A percentile compares a stretch with the other conserved stretches of the same genome.
These are phyloP conservation scores for Pharnaceum exiguum DNA, from an alignment of 148 eudicot species.

Conservation along the genomic window DNA sequence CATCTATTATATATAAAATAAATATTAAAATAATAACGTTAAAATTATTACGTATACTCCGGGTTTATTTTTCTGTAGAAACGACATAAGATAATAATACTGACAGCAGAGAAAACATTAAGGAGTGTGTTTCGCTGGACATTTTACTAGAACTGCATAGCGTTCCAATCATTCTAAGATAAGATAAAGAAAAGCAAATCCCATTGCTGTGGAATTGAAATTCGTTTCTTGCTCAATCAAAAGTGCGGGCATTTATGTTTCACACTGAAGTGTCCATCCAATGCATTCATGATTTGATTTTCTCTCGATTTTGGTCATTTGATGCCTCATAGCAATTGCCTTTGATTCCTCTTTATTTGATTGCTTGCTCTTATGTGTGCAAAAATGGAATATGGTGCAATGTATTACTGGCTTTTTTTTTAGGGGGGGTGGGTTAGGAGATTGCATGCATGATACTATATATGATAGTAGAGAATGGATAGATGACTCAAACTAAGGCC, in stretches of 20 bases:
- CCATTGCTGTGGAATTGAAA: background rate
- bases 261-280: constrained; percentile 15
- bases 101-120: constrained; percentile 18
- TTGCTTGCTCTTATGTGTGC: background rate
- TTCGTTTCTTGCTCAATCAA: constrained; percentile 4
- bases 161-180: constrained; percentile 18
- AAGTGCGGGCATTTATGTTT: constrained; percentile 5
- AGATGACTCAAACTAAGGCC: too few species aligned
- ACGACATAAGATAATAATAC: too few species aligned
- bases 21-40: background rate
- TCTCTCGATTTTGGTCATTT: background rate
- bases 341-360: background rate
- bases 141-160: background rate
- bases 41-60: too few species aligned
- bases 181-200: constrained; percentile 5
- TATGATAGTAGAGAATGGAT: too few species aligned
- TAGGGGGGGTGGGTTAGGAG: too few species aligned
- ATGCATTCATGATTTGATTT: constrained; percentile 18
- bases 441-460: too few species aligned
- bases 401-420: too few species aligned
- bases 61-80: too few species aligned
- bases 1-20: background rate
- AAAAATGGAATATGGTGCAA: too few species aligned
- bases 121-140: constrained; percentile 19
- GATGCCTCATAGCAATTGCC: background rate